These are phyloP conservation scores for Mycogone perniciosa DNA, from an alignment of 2,329 filamentous ascomycete species.

Conservation along the genomic window DNA sequence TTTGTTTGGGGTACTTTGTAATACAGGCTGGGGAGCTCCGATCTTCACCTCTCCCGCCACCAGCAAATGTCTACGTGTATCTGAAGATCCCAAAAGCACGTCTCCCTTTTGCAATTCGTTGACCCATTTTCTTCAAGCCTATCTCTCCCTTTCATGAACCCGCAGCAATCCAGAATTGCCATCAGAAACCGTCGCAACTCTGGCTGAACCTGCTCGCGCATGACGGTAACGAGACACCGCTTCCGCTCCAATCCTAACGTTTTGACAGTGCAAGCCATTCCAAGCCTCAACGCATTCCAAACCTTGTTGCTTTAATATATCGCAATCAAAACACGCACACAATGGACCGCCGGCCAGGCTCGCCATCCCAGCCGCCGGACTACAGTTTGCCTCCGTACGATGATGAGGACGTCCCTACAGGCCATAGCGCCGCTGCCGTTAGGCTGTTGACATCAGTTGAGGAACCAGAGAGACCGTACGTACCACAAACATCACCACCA, in stretches of 20 bases:
- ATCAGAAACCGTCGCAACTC: neutral
- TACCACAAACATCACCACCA: slow-evolving; percentile 9
- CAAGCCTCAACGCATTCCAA: slow-evolving; percentile 10
- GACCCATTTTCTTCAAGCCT: neutral
- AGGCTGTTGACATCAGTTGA: slow-evolving; percentile 59
- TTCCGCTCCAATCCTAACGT: neutral
- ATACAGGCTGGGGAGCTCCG: slow-evolving; percentile 2
- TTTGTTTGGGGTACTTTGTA: slow-evolving; percentile 5
- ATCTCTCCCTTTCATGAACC: neutral
- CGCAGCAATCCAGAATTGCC: neutral
- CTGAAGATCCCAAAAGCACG: neutral
- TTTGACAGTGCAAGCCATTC: slow-evolving; percentile 6
- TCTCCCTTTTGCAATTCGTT: slow-evolving; percentile 3
- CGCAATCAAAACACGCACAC: slow-evolving; percentile 1
- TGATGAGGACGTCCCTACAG: slow-evolving; percentile 44
- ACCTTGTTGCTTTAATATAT: neutral
- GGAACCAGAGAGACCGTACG: slow-evolving; percentile 32
- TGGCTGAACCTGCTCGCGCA: neutral
- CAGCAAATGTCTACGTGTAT: neutral
- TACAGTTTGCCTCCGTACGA: slow-evolving; percentile 53
- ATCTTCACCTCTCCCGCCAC: neutral
- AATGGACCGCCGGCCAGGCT: slow-evolving; percentile 46
- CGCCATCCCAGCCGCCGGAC: slow-evolving; percentile 48
- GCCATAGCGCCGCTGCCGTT: slow-evolving; percentile 47
- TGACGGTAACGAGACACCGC: slow-evolving; percentile 3